A percentile compares a stretch with the other conserved stretches of the same genome.
phyloP scores from a whole-genome alignment of 2,329 filamentous ascomycete species.

The Fusarium sulawesiense region DNA sequence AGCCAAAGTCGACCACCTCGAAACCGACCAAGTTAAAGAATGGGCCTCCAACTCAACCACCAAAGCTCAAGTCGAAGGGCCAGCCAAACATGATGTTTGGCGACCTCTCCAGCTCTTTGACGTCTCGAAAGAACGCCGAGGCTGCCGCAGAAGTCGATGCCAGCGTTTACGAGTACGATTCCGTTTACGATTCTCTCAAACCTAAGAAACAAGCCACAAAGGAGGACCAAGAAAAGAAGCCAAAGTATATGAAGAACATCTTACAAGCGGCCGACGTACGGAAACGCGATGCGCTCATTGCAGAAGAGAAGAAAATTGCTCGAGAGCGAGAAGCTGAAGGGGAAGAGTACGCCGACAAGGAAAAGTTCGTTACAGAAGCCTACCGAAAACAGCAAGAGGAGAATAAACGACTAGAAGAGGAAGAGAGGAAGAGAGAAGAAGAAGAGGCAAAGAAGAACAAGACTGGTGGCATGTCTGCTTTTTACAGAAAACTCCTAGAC shows the following conservation, averaged over 20 bases:
- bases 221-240: conserved; percentile 68
- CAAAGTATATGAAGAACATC: conserved; percentile 83
- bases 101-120: conserved; percentile 74
- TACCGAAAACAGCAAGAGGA: conserved; percentile 87
- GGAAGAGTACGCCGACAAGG: conserved; percentile 83
- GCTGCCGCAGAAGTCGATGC: conserved; percentile 75
- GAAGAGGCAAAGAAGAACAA: conserved; percentile 73
- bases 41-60: conserved; percentile 52
- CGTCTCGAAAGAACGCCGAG: conserved; percentile 71
- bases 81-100: conserved; percentile 62
- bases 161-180: conserved; percentile 87
- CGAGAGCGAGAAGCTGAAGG: conserved; percentile 83
- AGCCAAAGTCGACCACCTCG: conserved; percentile 38
- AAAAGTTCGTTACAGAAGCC: conserved; percentile 86
- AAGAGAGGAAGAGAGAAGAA: conserved; percentile 75
- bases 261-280: conserved; percentile 79
- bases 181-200: conserved; percentile 81
- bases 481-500: conserved; percentile 80
- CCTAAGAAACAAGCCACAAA: conserved; percentile 69
- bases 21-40: conserved; percentile 52
- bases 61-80: conserved; percentile 59
- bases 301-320: conserved; percentile 83
- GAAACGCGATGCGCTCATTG: conserved; percentile 81
- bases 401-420: conserved; percentile 74
- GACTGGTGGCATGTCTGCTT: conserved; percentile 77